Evolutionary conservation across 1,284 basidiomycete genomes (phyloP), one percentile per base, ranked within the genome.

Genomic region (Boletellus sp.): DNA sequence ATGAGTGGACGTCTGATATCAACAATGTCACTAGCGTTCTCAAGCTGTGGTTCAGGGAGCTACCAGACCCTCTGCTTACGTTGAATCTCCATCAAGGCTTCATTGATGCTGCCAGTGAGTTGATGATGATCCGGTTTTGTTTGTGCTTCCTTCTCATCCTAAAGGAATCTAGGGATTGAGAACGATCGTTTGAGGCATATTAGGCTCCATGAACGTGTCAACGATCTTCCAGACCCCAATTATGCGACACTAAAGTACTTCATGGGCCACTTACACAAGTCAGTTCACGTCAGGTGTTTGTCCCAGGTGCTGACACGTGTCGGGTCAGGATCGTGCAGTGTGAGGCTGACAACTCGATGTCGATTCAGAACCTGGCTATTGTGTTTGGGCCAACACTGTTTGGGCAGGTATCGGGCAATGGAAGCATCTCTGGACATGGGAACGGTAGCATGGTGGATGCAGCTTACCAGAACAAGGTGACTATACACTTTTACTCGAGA

Each of bases 321-420:
- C 47, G 56, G 35, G 49, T 46, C 47, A 95, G 91, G 65, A 83
- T 97, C 51, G 81, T 81, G 44, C 80, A 86, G 61, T 80, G 84
- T 58, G 86, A 91, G 58, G 71, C 77, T 7, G 76, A 86, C 49
- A 99, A 99, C 69, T 87, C 91, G 47, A 99, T 99, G 96, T 85
- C 89, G 8, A 85, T 89, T 47, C 89, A 91, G 58, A 99, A 99
- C 71, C 73, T 99, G 32, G 87, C 93, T 7, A 97, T 99, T 60
- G 93, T 99, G 10, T 99, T 99, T 71, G 96, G 97, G 2, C 96
- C 96, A 10, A 98, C 96, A 6, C 73, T 99, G 35, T 89, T 97
- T 62, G 86, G 91, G 18, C 79, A 79, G 59, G 53, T 56, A 36
- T 61, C 66, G 19, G 48, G 61, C 28, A 70, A 59, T 49, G 66